phyloP scores from a whole-genome alignment of 306 rosid species.

The Corylus heterophylla region DNA sequence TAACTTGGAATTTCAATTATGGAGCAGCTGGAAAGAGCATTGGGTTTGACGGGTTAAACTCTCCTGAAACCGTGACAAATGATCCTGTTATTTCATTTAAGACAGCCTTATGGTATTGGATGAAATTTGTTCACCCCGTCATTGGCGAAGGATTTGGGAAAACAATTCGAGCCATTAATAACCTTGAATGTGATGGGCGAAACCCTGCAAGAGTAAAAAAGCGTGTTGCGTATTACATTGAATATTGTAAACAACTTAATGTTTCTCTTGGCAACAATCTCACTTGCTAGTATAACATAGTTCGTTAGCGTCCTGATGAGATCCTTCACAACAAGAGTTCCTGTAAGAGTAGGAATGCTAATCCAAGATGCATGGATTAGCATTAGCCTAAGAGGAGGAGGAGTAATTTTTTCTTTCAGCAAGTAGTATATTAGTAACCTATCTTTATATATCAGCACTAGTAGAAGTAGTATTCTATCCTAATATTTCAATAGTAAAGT shows the following conservation, averaged over 20 bases:
- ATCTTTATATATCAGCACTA: too few species aligned
- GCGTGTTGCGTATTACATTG: conserved; percentile 52
- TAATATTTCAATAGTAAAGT: too few species aligned
- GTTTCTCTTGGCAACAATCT: conserved; percentile 76
- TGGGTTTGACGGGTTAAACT: conserved; percentile 64
- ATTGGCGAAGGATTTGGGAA: conserved; percentile 70
- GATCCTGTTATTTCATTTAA: conserved; percentile 62
- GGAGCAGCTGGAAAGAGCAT: conserved; percentile 69
- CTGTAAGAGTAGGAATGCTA: too few species aligned
- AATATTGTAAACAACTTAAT: conserved; percentile 63
- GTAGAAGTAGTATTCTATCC: too few species aligned
- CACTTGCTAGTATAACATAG: conserved; percentile 35
- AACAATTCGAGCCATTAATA: conserved; percentile 81
- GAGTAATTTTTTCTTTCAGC: too few species aligned
- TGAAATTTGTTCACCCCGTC: conserved; percentile 59
- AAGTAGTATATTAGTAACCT: too few species aligned
- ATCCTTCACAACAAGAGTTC: too few species aligned
- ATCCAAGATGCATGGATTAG: too few species aligned
- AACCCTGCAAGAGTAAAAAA: conserved; percentile 49
- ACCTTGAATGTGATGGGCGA: conserved; percentile 71
- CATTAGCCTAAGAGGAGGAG: too few species aligned
- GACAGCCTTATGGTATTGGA: conserved; percentile 92
- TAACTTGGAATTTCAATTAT: conserved; percentile 90
- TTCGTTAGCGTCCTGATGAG: too few species aligned
- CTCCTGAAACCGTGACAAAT: conserved; percentile 70